These are phyloP conservation scores for Coemansia sp. DNA, from an alignment of 192 early-diverging fungal species.

Conservation along the genomic window DNA sequence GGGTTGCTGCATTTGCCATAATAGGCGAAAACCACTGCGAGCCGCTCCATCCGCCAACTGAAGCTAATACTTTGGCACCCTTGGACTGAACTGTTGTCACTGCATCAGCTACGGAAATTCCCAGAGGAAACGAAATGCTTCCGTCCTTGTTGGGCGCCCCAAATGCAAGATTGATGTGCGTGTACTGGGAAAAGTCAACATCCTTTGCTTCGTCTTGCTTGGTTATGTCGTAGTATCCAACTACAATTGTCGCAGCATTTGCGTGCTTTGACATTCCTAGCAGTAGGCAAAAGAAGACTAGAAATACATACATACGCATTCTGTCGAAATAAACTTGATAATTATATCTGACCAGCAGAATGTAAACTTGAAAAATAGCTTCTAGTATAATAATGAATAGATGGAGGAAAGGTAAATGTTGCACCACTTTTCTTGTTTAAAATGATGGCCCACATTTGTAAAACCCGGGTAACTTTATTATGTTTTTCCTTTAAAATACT, in stretches of 20 bases:
- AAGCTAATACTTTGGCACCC: slow-evolving; percentile 60
- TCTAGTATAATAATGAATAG: background rate
- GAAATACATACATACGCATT: background rate
- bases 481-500: background rate
- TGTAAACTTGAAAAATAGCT: background rate
- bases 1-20: slow-evolving; percentile 35
- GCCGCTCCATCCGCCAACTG: slow-evolving; percentile 72
- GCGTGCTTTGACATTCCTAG: background rate
- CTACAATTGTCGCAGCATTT: slow-evolving; percentile 11
- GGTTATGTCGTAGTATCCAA: slow-evolving; percentile 45
- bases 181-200: slow-evolving; percentile 56
- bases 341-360: background rate
- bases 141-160: slow-evolving; percentile 46
- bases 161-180: slow-evolving; percentile 64
- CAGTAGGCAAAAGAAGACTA: background rate
- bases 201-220: slow-evolving; percentile 20
- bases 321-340: background rate
- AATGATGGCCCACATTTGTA: background rate
- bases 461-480: background rate
- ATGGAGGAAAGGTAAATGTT: background rate
- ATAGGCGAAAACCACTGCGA: slow-evolving; percentile 64
- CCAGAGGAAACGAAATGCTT: slow-evolving; percentile 19
- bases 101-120: slow-evolving; percentile 32
- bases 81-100: slow-evolving; percentile 55
- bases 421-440: background rate